These are phyloP conservation scores for Sicyos baderoa DNA, from an alignment of 306 rosid genomes.

Conservation along the genomic window DNA sequence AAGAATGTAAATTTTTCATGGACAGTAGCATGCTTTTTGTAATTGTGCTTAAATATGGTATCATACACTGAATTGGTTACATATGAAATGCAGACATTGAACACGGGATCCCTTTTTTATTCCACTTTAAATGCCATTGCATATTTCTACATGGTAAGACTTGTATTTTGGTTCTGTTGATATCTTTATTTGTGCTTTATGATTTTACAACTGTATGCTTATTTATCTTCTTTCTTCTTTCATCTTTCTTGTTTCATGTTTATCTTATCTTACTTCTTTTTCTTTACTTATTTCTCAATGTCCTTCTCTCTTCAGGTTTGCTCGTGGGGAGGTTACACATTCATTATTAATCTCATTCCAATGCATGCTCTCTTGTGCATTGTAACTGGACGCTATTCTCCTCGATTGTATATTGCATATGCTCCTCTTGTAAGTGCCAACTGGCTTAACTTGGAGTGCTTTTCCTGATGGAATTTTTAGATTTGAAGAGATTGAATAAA, in stretches of 20 bases:
- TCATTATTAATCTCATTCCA: slow-evolving; percentile 95
- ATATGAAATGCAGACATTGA: slow-evolving; percentile 59
- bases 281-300: background rate
- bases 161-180: slow-evolving; percentile 18
- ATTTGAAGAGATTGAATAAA: background rate
- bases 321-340: slow-evolving; percentile 99
- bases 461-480: background rate
- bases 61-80: slow-evolving; percentile 24
- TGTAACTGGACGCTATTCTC: slow-evolving; percentile 87
- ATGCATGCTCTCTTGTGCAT: slow-evolving; percentile 97
- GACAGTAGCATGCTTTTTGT: background rate
- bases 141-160: slow-evolving; percentile 91
- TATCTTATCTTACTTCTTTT: slow-evolving; percentile 43
- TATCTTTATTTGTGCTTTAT: slow-evolving; percentile 17
- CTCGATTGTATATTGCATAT: slow-evolving; percentile 89
- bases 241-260: slow-evolving; percentile 9
- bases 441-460: slow-evolving; percentile 3
- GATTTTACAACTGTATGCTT: slow-evolving; percentile 13
- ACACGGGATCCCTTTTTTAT: slow-evolving; percentile 96
- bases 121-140: slow-evolving; percentile 90
- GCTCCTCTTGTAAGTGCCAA: slow-evolving; percentile 85
- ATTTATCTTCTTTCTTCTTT: background rate
- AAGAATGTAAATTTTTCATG: background rate
- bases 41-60: slow-evolving; percentile 37
- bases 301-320: slow-evolving; percentile 74